Evolutionary conservation across 148 eudicot genomes (phyloP).

Genomic region (Cornus kousa): DNA sequence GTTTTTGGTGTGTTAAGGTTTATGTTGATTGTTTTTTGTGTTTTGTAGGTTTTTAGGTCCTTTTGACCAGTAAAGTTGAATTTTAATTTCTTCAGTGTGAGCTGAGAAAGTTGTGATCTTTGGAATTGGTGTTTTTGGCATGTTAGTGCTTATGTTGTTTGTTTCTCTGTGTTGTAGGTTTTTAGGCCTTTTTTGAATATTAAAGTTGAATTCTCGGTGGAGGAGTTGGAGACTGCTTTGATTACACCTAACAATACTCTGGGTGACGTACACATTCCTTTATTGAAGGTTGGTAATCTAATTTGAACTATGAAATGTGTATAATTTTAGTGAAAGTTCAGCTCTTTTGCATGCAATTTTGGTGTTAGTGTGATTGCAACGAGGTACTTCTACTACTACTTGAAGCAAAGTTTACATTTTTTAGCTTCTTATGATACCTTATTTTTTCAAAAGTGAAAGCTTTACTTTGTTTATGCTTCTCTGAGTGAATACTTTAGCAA

Average conservation of each 20-base stretch:
- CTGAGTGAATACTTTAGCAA: background rate
- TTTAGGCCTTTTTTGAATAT: constrained; percentile 84
- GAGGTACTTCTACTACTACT: background rate
- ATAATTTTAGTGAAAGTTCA: background rate
- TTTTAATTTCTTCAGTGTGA: constrained; percentile 71
- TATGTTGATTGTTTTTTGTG: constrained; percentile 27
- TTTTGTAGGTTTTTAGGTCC: constrained; percentile 68
- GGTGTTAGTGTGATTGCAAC: background rate
- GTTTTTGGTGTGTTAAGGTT: constrained; percentile 19
- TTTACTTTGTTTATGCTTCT: background rate
- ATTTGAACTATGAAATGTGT: background rate
- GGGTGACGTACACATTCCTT: constrained; percentile 83
- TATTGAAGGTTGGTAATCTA: constrained; percentile 74
- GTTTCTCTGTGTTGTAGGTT: constrained; percentile 46
- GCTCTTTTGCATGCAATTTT: constrained; percentile 1
- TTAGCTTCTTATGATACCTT: background rate
- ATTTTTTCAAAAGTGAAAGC: background rate
- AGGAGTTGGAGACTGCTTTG: constrained; percentile 95
- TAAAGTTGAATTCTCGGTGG: constrained; percentile 77
- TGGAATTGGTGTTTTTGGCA: constrained; percentile 11
- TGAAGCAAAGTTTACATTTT: background rate
- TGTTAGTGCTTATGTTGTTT: constrained; percentile 28
- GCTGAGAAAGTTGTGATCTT: constrained; percentile 9
- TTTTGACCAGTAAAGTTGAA: constrained; percentile 75
- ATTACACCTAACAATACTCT: constrained; percentile 71